Evolutionary conservation across 169 alveolate species (phyloP).

Genomic region (Ophryocystis elektroscirrha): DNA sequence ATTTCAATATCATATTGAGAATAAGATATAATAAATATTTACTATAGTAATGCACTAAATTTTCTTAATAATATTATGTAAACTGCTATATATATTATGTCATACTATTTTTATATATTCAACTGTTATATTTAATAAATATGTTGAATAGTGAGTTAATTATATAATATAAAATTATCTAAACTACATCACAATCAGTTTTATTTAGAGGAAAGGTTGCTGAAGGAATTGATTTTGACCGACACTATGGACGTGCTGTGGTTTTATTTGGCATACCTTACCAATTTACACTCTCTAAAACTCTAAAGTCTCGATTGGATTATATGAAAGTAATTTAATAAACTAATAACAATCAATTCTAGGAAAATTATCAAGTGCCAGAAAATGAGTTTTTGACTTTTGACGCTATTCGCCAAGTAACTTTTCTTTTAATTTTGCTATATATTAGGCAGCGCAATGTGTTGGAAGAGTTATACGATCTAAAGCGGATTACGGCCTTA

Average conservation of each 20-base stretch:
- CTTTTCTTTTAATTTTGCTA: not conserved
- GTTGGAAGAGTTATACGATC: constrained; percentile 81
- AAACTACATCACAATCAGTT: not conserved
- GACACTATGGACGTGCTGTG: constrained; percentile 92
- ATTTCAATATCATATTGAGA: too few species aligned
- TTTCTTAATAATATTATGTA: too few species aligned
- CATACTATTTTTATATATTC: too few species aligned
- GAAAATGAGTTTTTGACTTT: constrained; percentile 84
- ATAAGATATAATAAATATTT: too few species aligned
- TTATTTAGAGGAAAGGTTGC: constrained; percentile 77
- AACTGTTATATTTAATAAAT: not conserved
- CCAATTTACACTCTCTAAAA: constrained; percentile 71
- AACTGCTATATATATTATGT: too few species aligned
- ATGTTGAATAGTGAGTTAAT: not conserved
- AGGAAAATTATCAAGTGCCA: constrained; percentile 62
- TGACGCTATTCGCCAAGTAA: constrained; percentile 85
- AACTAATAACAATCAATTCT: constrained; percentile 17
- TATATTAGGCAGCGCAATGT: constrained; percentile 68
- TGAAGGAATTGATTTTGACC: constrained; percentile 95
- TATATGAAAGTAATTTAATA: constrained; percentile 28
- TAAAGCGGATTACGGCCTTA: constrained; percentile 69
- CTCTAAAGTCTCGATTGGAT: constrained; percentile 62
- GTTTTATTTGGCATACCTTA: constrained; percentile 84
- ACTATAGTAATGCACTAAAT: too few species aligned
- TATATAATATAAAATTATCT: not conserved